Conservation (phyloP, 352 stramenopile species). For the Globisporangium iwayamae region DNA sequence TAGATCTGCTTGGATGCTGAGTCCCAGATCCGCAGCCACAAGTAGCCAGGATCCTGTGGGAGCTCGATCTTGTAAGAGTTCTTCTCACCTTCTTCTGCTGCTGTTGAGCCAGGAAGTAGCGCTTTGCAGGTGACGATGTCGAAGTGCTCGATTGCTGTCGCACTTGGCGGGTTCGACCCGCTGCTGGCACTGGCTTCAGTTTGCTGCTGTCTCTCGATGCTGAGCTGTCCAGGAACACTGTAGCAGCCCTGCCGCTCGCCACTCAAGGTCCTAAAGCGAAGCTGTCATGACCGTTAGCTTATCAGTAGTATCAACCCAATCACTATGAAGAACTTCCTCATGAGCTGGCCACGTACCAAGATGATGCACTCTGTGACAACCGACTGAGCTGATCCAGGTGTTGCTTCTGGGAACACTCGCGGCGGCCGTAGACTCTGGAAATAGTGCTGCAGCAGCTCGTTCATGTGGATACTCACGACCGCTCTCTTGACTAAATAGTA, state of each 20-base stretch:
- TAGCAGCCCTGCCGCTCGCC: background rate
- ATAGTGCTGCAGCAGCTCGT: constrained; percentile 45
- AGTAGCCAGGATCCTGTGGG: constrained; percentile 34
- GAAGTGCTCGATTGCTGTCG: constrained; percentile 26
- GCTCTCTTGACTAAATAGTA: constrained; percentile 61
- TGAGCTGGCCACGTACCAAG: constrained; percentile 17
- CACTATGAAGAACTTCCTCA: too few species aligned
- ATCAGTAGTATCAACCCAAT: background rate
- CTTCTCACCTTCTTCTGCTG: background rate
- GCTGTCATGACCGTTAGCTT: background rate
- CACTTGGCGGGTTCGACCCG: background rate
- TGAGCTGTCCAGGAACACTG: constrained; percentile 1
- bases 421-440: constrained; percentile 33
- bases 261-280: constrained; percentile 11
- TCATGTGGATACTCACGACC: constrained; percentile 33
- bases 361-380: constrained; percentile 24
- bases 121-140: constrained; percentile 26
- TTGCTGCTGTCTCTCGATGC: constrained; percentile 13
- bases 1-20: constrained; percentile 18
- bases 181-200: background rate
- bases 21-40: constrained; percentile 30
- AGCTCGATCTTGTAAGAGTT: constrained; percentile 19
- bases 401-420: constrained; percentile 14
- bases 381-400: background rate
- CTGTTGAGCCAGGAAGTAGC: background rate